Evolutionary conservation across 257 asterid species (phyloP).

Genomic region (Ehretia macrophylla): DNA sequence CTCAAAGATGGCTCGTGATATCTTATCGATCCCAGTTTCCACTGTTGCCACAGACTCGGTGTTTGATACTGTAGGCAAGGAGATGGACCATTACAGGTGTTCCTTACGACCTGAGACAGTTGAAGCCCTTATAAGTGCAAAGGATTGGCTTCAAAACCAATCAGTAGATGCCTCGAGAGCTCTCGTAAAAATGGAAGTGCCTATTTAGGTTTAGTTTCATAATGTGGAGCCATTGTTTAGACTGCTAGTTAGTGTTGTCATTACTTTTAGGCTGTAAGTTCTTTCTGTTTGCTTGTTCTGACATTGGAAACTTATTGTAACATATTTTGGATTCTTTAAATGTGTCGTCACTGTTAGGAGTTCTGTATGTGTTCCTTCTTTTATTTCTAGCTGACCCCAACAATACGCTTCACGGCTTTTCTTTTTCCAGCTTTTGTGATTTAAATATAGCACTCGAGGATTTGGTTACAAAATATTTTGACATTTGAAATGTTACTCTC

Average conservation of each 20-base stretch:
- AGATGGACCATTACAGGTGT: constrained; percentile 83
- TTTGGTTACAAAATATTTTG: too few relatives aligned
- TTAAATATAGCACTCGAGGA: too few relatives aligned
- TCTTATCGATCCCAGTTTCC: constrained; percentile 77
- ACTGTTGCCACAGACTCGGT: constrained; percentile 54
- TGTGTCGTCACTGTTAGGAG: not conserved
- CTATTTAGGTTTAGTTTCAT: constrained; percentile 34
- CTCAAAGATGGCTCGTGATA: constrained; percentile 91
- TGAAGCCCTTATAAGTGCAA: constrained; percentile 89
- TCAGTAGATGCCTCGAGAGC: constrained; percentile 29
- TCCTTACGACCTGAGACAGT: constrained; percentile 79
- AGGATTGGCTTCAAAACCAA: constrained; percentile 77
- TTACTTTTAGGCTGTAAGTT: not conserved
- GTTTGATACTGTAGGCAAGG: constrained; percentile 62
- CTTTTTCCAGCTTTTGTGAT: too few relatives aligned
- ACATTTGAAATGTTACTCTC: too few relatives aligned
- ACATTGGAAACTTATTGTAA: not conserved
- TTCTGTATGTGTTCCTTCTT: too few relatives aligned
- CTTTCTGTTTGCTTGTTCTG: too few relatives aligned
- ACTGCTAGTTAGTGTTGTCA: not conserved
- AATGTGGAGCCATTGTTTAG: too few relatives aligned
- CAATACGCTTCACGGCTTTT: too few relatives aligned
- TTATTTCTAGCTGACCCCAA: too few relatives aligned
- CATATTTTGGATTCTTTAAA: not conserved
- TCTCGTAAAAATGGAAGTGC: constrained; percentile 62